phyloP scores from a whole-genome alignment of 306 rosid species.

The Cucurbita moschata region DNA sequence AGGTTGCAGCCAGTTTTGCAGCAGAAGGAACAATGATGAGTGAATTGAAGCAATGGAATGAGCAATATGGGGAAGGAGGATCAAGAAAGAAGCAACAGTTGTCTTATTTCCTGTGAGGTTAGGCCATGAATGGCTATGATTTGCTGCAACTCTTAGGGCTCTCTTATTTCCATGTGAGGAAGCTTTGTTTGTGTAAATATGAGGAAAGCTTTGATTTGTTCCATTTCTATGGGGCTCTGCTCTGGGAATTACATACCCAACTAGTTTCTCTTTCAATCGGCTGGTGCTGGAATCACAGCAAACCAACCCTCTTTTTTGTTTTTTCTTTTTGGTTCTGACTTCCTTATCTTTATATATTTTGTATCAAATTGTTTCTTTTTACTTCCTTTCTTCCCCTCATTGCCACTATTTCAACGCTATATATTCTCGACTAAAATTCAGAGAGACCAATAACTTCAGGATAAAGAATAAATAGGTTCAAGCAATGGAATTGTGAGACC shows the following conservation, averaged over 20 bases:
- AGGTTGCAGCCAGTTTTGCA: conserved; percentile 90
- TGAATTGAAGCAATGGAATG: conserved; percentile 89
- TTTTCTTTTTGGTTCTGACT: background rate
- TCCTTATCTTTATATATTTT: background rate
- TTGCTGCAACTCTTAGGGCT: background rate
- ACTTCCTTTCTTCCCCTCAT: background rate
- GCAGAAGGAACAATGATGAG: conserved; percentile 75
- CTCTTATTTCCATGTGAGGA: background rate
- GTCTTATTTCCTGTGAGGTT: conserved; percentile 57
- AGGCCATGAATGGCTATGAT: background rate
- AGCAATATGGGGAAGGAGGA: conserved; percentile 82
- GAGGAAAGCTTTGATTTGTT: conserved; percentile 1
- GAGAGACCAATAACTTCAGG: too few species aligned
- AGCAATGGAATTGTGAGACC: too few species aligned
- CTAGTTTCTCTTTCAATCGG: conserved; percentile 1
- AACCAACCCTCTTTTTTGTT: background rate
- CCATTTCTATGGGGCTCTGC: background rate
- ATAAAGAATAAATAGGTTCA: too few species aligned
- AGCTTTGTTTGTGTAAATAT: conserved; percentile 7
- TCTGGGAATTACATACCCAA: background rate
- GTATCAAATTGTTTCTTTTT: background rate
- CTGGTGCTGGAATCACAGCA: background rate
- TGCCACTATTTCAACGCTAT: too few species aligned
- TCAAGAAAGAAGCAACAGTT: conserved; percentile 77
- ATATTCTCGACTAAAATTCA: too few species aligned